phyloP scores from a whole-genome alignment of 2,329 filamentous ascomycete genomes.

The Hymenoscyphus occultus region DNA sequence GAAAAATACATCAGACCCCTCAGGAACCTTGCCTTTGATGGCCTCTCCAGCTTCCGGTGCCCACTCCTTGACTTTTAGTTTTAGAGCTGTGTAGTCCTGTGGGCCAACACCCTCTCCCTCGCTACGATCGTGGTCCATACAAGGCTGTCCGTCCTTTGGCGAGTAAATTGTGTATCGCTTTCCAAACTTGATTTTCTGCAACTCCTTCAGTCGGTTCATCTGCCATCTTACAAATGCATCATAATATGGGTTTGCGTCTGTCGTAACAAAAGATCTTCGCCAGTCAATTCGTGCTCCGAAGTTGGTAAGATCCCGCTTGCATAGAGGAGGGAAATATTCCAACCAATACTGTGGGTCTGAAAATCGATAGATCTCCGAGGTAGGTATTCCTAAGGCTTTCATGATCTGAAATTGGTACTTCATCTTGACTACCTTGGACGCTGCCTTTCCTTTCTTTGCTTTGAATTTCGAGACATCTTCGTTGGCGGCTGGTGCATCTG shows the following conservation, averaged over 20 bases:
- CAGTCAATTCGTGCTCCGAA: constrained; percentile 89
- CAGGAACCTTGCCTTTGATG: constrained; percentile 74
- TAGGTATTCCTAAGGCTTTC: constrained; percentile 82
- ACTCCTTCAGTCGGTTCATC: constrained; percentile 85
- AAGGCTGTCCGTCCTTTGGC: constrained; percentile 83
- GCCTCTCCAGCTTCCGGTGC: constrained; percentile 68
- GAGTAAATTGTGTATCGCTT: constrained; percentile 93
- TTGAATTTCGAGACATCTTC: constrained; percentile 89
- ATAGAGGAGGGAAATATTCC: constrained; percentile 82
- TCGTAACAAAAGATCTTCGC: constrained; percentile 89
- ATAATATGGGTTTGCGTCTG: constrained; percentile 94
- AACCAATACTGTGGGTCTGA: constrained; percentile 92
- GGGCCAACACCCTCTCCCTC: constrained; percentile 78
- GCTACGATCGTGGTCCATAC: constrained; percentile 82
- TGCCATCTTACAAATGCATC: constrained; percentile 96
- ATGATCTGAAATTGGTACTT: constrained; percentile 98
- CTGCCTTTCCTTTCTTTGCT: constrained; percentile 88
- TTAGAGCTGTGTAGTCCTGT: constrained; percentile 90
- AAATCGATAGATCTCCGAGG: constrained; percentile 88
- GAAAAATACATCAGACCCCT: constrained; percentile 78
- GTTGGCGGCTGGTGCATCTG: constrained; percentile 64
- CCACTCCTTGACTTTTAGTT: constrained; percentile 90
- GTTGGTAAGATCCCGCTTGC: constrained; percentile 73
- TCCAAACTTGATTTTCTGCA: constrained; percentile 91
- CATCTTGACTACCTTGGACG: constrained; percentile 83